Percentiles rank a stretch among this genome's conserved stretches.
phyloP scores from a whole-genome alignment of 2,329 filamentous ascomycete genomes.

The Microdochium paspali region DNA sequence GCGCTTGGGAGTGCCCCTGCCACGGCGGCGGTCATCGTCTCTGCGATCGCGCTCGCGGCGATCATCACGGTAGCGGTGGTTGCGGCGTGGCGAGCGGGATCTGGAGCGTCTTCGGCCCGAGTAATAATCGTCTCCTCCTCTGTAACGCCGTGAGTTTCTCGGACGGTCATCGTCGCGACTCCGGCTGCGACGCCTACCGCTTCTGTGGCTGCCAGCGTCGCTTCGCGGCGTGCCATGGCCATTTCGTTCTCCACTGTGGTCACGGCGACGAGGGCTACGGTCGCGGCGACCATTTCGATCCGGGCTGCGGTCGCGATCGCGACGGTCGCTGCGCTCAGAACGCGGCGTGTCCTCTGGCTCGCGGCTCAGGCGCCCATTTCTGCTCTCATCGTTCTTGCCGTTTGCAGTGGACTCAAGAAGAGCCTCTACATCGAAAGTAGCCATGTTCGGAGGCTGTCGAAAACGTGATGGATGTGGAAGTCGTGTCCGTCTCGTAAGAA shows the following conservation, averaged over 20 bases:
- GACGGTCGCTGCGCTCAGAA: slow-evolving; percentile 39
- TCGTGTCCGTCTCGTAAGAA: neutral
- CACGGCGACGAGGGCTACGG: slow-evolving; percentile 38
- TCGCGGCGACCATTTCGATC: slow-evolving; percentile 46
- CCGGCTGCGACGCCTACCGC: slow-evolving; percentile 64
- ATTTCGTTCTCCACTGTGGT: slow-evolving; percentile 45
- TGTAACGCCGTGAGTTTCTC: slow-evolving; percentile 60
- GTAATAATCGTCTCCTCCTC: slow-evolving; percentile 60
- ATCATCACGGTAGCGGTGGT: slow-evolving; percentile 46
- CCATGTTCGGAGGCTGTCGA: slow-evolving; percentile 22
- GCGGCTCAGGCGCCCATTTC: slow-evolving; percentile 27
- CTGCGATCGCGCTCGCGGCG: slow-evolving; percentile 34
- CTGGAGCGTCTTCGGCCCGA: slow-evolving; percentile 56
- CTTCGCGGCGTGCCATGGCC: slow-evolving; percentile 61
- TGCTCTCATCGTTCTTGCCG: slow-evolving; percentile 39
- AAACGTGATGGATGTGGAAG: neutral
- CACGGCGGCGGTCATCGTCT: slow-evolving; percentile 42
- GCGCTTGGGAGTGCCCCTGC: slow-evolving; percentile 32
- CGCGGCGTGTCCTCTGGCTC: slow-evolving; percentile 51
- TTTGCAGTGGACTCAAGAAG: slow-evolving; percentile 79
- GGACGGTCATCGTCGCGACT: slow-evolving; percentile 67
- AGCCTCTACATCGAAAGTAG: slow-evolving; percentile 69
- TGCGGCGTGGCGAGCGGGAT: slow-evolving; percentile 60
- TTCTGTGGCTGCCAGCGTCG: slow-evolving; percentile 72
- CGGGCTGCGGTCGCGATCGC: slow-evolving; percentile 30